Conservation (phyloP, 2,329 filamentous ascomycete species). For the Colletotrichum destructivum region DNA sequence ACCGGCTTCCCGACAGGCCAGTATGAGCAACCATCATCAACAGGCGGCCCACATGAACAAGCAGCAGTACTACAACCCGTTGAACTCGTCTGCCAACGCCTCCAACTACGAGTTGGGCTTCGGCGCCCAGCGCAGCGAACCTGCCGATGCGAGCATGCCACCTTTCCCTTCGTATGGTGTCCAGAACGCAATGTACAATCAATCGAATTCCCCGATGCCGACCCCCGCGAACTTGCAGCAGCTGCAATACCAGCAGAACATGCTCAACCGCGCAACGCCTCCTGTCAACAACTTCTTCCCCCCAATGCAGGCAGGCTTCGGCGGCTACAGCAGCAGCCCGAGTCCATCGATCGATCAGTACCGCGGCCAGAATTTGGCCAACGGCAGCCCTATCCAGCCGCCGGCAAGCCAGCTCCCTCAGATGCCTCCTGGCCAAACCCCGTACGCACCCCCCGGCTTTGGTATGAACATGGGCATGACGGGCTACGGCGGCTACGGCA, state of each 20-base stretch:
- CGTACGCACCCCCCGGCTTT: constrained; percentile 66
- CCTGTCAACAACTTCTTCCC: constrained; percentile 72
- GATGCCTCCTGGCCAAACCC: constrained; percentile 59
- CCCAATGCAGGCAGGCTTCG: constrained; percentile 69
- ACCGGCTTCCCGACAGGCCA: constrained; percentile 70
- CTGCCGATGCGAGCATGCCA: constrained; percentile 64
- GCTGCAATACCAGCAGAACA: constrained; percentile 72
- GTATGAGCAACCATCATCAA: constrained; percentile 59
- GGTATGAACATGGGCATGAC: constrained; percentile 63
- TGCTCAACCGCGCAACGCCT: constrained; percentile 68
- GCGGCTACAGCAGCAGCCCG: constrained; percentile 65
- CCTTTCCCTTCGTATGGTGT: constrained; percentile 67
- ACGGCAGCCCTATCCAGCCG: constrained; percentile 67
- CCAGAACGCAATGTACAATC: constrained; percentile 68
- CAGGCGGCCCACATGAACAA: constrained; percentile 60
- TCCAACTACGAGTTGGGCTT: constrained; percentile 67
- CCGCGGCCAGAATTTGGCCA: constrained; percentile 65
- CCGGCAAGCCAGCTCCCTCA: constrained; percentile 58
- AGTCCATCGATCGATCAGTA: constrained; percentile 70
- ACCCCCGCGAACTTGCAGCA: constrained; percentile 67
- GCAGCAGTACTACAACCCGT: constrained; percentile 63
- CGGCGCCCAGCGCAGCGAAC: constrained; percentile 67
- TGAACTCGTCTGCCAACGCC: constrained; percentile 58
- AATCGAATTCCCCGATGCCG: constrained; percentile 60
- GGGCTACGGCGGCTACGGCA: constrained; percentile 62